Conservation (phyloP, 306 rosid species). For the Citrullus mucosospermus region DNA sequence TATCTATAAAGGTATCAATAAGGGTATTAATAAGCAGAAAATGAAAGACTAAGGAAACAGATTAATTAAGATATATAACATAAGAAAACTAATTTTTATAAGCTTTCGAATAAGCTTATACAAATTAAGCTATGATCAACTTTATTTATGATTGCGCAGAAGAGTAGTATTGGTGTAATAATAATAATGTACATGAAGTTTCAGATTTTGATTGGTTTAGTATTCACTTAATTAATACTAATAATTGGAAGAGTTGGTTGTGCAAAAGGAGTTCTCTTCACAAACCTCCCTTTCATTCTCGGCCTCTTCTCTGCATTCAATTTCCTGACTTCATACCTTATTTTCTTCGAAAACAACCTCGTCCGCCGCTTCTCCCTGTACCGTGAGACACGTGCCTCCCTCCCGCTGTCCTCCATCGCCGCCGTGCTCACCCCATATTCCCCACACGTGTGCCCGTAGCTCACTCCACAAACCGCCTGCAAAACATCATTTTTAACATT, state of each 20-base stretch:
- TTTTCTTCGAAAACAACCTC: conserved; percentile 83
- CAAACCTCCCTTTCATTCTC: conserved; percentile 94
- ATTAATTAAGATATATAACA: not conserved
- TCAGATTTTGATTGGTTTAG: not conserved
- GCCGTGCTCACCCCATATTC: conserved; percentile 29
- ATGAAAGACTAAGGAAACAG: too few species aligned
- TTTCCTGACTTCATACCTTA: conserved; percentile 89
- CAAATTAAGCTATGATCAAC: too few species aligned
- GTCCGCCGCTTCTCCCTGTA: conserved; percentile 82
- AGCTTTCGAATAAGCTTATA: not conserved
- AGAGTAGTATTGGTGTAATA: too few species aligned
- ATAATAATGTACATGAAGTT: not conserved
- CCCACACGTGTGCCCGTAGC: conserved; percentile 18
- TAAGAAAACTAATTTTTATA: not conserved
- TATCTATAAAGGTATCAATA: too few species aligned
- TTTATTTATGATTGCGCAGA: too few species aligned
- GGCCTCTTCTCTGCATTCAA: conserved; percentile 97
- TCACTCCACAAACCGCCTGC: conserved; percentile 30
- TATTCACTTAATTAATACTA: not conserved
- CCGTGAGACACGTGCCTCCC: conserved; percentile 85
- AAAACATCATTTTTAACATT: not conserved
- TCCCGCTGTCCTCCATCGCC: conserved; percentile 39
- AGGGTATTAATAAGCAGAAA: too few species aligned
- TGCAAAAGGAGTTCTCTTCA: conserved; percentile 49
- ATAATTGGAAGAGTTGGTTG: conserved; percentile 15